Percentiles rank a stretch among this genome's conserved stretches.
These are phyloP conservation scores for Trametopsis cervina DNA, from an alignment of 768 basidiomycete species.

Conservation along the genomic window DNA sequence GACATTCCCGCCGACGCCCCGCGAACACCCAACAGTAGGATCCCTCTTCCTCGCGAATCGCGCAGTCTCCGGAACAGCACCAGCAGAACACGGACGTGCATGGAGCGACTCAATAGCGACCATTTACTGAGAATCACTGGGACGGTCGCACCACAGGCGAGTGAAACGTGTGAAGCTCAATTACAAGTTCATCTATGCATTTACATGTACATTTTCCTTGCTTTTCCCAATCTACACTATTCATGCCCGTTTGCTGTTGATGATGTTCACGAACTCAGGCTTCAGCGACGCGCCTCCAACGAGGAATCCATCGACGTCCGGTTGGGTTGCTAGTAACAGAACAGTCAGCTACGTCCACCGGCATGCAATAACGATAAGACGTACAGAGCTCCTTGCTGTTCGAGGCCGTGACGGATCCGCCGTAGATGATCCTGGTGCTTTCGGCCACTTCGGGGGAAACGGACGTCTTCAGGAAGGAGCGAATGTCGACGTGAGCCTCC, in stretches of 20 bases:
- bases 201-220: background rate
- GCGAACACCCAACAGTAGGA: no score
- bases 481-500: slow-evolving; percentile 81
- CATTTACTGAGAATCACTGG: no score
- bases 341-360: background rate
- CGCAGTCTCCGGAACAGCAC: no score
- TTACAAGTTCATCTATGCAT: no score
- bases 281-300: slow-evolving; percentile 98
- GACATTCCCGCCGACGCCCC: no score
- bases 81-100: no score
- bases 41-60: no score
- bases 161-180: no score
- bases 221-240: background rate
- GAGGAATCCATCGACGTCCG: slow-evolving; percentile 95
- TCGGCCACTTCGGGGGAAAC: slow-evolving; percentile 68
- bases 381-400: slow-evolving; percentile 85
- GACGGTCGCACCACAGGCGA: no score
- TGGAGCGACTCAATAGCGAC: no score
- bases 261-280: slow-evolving; percentile 91
- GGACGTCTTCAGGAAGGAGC: slow-evolving; percentile 57
- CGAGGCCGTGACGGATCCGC: slow-evolving; percentile 85
- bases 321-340: slow-evolving; percentile 47
- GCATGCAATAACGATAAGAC: no score
- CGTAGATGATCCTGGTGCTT: slow-evolving; percentile 85
- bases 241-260: slow-evolving; percentile 55